phyloP scores from a whole-genome alignment of 2,329 filamentous ascomycete species.

The Cucurbitaria berberidis region DNA sequence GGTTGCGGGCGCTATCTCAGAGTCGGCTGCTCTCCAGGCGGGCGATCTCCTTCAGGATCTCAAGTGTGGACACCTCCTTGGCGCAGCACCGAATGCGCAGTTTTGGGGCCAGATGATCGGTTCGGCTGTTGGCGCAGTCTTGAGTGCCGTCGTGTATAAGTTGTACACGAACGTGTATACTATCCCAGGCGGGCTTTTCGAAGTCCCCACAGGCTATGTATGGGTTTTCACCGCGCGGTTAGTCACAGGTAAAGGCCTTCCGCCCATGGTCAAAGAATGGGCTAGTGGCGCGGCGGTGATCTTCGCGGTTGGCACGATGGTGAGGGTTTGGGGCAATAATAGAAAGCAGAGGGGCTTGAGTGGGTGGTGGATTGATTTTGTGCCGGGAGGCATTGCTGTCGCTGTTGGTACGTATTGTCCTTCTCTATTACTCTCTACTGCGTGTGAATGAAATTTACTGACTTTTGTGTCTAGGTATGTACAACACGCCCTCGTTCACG shows the following conservation, averaged over 20 bases:
- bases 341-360: conserved; percentile 43
- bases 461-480: conserved; percentile 71
- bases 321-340: conserved; percentile 60
- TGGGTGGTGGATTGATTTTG: conserved; percentile 70
- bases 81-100: conserved; percentile 90
- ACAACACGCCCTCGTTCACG: conserved; percentile 96
- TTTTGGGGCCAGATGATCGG: conserved; percentile 97
- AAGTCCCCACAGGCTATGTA: conserved; percentile 92
- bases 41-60: conserved; percentile 97
- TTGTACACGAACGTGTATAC: conserved; percentile 90
- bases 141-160: conserved; percentile 85
- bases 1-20: conserved; percentile 86
- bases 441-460: background rate
- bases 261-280: conserved; percentile 81
- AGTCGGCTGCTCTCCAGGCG: conserved; percentile 87
- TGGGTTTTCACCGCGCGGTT: conserved; percentile 97
- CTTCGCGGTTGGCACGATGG: conserved; percentile 73
- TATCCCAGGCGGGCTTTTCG: conserved; percentile 87
- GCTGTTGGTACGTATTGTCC: conserved; percentile 71
- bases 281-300: conserved; percentile 75
- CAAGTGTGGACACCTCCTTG: conserved; percentile 92
- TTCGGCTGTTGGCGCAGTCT: conserved; percentile 80
- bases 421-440: background rate
- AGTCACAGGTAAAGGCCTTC: conserved; percentile 88
- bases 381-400: conserved; percentile 94